These are phyloP conservation scores for Candida dajiaensis DNA, from an alignment of 805 yeast species.

Conservation along the genomic window DNA sequence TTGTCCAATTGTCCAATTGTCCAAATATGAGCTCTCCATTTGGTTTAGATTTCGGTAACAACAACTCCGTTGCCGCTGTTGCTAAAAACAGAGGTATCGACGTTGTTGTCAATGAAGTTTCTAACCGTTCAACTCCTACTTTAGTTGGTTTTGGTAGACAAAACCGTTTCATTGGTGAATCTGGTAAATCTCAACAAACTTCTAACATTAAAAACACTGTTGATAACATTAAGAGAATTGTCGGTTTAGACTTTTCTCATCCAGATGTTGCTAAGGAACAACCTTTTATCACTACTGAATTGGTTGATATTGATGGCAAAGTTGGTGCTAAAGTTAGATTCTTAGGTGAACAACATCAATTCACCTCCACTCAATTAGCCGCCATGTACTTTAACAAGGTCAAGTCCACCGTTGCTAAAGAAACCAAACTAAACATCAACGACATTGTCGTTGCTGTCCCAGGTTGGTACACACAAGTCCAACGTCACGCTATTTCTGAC, in stretches of 20 bases:
- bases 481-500: constrained; percentile 93
- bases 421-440: constrained; percentile 68
- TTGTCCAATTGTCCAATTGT: background rate
- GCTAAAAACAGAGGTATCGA: constrained; percentile 99
- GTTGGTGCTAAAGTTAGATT: constrained; percentile 84
- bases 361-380: constrained; percentile 83
- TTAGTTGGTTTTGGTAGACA: constrained; percentile 87
- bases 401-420: constrained; percentile 71
- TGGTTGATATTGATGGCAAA: constrained; percentile 68
- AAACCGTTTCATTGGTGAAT: constrained; percentile 90
- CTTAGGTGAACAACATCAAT: constrained; percentile 70
- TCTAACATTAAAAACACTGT: constrained; percentile 96
- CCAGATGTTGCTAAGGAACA: constrained; percentile 75
- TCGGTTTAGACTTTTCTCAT: constrained; percentile 70
- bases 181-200: constrained; percentile 94
- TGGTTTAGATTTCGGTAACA: constrained; percentile 97
- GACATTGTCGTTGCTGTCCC: constrained; percentile 96
- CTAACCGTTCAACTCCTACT: constrained; percentile 93
- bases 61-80: constrained; percentile 88
- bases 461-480: constrained; percentile 93
- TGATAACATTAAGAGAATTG: constrained; percentile 86
- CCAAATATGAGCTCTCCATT: constrained; percentile 84
- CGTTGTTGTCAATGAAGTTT: constrained; percentile 95
- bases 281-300: constrained; percentile 65
- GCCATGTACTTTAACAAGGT: constrained; percentile 95